Evolutionary conservation across 768 basidiomycete genomes (phyloP).

Genomic region (Daedaleopsis nitida): DNA sequence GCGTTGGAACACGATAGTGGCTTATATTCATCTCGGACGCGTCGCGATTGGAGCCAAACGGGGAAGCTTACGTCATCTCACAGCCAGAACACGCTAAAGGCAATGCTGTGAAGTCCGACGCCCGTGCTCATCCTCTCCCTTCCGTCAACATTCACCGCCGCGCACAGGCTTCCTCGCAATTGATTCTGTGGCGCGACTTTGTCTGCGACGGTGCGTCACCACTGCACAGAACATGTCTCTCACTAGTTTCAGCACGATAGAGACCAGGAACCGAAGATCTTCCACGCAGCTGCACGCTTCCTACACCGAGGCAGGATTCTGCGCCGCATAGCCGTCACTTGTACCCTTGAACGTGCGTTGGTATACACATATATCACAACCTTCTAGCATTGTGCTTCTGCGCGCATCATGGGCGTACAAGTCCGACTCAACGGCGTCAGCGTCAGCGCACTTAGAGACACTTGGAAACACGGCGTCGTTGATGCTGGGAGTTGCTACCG

Average conservation of each 20-base stretch:
- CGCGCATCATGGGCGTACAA: background rate
- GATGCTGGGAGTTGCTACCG: background rate
- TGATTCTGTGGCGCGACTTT: background rate
- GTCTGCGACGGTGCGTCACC: background rate
- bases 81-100: conserved; percentile 6
- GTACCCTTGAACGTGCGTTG: background rate
- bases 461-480: background rate
- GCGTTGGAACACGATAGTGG: conserved; percentile 5
- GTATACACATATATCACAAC: background rate
- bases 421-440: background rate
- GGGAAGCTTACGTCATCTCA: conserved; percentile 9
- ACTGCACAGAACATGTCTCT: background rate
- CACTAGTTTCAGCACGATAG: background rate
- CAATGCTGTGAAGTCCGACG: background rate
- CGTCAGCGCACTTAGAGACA: background rate
- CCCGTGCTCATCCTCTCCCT: background rate
- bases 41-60: conserved; percentile 15
- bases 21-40: conserved; percentile 20
- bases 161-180: background rate
- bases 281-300: no score
- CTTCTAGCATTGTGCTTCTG: background rate
- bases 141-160: background rate
- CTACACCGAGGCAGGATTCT: background rate
- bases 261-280: no score
- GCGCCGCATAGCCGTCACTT: background rate